These are phyloP conservation scores for Protomyces inundatus DNA, from an alignment of 1,139 yeast genomes.

Conservation along the genomic window DNA sequence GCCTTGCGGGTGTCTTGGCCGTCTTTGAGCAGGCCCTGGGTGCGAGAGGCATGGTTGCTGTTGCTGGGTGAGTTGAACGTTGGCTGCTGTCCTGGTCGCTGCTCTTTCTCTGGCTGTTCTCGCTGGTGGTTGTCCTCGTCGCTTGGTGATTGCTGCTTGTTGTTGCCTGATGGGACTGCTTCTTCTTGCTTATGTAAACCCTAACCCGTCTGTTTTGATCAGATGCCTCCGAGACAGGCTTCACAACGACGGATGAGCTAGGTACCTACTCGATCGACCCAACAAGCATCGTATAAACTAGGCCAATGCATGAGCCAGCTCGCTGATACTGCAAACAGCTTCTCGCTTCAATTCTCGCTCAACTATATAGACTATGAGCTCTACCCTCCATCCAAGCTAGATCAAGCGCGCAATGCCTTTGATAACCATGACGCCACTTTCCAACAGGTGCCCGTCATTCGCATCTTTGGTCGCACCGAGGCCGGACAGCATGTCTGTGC, in stretches of 20 bases:
- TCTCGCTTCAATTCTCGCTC: conserved; percentile 8
- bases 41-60: conserved; percentile 4
- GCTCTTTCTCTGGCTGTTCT: neutral
- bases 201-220: too few species aligned
- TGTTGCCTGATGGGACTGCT: neutral
- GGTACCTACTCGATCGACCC: too few species aligned
- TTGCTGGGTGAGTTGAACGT: neutral
- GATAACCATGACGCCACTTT: conserved; percentile 3
- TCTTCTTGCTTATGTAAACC: neutral
- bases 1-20: conserved; percentile 29
- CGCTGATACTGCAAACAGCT: neutral
- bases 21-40: conserved; percentile 26
- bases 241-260: too few species aligned
- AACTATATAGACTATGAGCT: conserved; percentile 22
- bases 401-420: conserved; percentile 10
- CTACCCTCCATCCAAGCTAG: conserved; percentile 10
- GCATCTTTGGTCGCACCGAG: conserved; percentile 66
- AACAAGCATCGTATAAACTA: too few species aligned
- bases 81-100: neutral
- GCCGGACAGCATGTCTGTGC: conserved; percentile 54
- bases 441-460: conserved; percentile 51
- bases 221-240: too few species aligned
- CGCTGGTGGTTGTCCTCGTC: neutral
- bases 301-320: neutral
- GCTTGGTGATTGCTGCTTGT: neutral